phyloP scores from a whole-genome alignment of 306 rosid species.

The Vicia sativa region DNA sequence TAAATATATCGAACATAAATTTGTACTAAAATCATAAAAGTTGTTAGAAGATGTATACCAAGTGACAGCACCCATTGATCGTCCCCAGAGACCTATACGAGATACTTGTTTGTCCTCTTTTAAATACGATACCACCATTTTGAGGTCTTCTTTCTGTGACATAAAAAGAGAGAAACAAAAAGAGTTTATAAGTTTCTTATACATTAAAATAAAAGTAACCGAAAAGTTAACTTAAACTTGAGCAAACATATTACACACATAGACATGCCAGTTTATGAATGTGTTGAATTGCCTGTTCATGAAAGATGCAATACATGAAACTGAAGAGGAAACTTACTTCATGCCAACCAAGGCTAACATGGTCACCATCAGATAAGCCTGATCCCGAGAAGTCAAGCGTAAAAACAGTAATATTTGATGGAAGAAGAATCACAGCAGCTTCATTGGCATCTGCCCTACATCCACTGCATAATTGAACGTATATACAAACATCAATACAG shows the following conservation, averaged over 20 bases:
- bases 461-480: conserved; percentile 75
- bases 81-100: conserved; percentile 93
- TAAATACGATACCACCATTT: conserved; percentile 77
- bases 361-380: conserved; percentile 93
- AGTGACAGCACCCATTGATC: conserved; percentile 99
- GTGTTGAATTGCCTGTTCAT: conserved; percentile 18
- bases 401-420: conserved; percentile 92
- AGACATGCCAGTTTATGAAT: conserved; percentile 12
- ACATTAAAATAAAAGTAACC: not conserved
- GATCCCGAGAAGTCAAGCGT: conserved; percentile 98
- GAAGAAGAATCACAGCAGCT: conserved; percentile 90
- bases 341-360: conserved; percentile 99
- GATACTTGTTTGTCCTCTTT: conserved; percentile 81
- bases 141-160: conserved; percentile 88
- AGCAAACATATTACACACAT: not conserved
- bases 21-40: conserved; percentile 24
- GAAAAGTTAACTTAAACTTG: conserved; percentile 23
- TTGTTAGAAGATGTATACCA: conserved; percentile 55
- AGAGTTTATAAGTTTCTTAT: conserved; percentile 33
- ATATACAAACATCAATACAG: conserved; percentile 10
- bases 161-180: conserved; percentile 31
- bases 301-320: conserved; percentile 32
- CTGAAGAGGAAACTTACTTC: conserved; percentile 61
- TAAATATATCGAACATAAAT: conserved; percentile 18
- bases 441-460: conserved; percentile 98